A percentile compares a stretch with the other conserved stretches of the same genome.
Evolutionary conservation across 2,329 filamentous ascomycete species (phyloP).

Genomic region (Dothideomycetidae sp.): DNA sequence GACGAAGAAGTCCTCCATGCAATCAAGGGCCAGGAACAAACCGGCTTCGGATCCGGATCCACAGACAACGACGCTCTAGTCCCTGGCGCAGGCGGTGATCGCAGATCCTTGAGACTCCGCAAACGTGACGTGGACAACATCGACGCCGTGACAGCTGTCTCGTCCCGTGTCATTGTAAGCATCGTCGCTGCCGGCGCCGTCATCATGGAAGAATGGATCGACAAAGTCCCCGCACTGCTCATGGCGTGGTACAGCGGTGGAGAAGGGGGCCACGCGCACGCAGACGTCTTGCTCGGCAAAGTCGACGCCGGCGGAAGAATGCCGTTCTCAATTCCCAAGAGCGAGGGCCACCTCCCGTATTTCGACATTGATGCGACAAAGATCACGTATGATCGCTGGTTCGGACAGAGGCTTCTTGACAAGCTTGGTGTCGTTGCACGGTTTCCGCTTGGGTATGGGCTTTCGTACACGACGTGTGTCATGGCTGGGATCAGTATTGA

Average conservation of each 20-base stretch:
- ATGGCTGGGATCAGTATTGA: background rate
- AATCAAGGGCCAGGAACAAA: background rate
- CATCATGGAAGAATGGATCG: conserved; percentile 12
- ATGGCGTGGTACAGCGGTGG: conserved; percentile 13
- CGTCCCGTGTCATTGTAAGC: conserved; percentile 6
- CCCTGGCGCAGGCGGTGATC: conserved; percentile 12
- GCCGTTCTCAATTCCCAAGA: conserved; percentile 13
- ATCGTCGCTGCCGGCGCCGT: conserved; percentile 11
- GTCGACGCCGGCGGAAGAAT: conserved; percentile 12
- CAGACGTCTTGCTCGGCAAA: conserved; percentile 12
- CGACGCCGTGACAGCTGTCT: conserved; percentile 7
- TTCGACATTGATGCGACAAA: conserved; percentile 15
- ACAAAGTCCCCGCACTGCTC: conserved; percentile 8
- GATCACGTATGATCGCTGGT: conserved; percentile 17
- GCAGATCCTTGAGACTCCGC: conserved; percentile 9
- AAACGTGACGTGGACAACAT: conserved; percentile 9
- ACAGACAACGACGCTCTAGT: background rate
- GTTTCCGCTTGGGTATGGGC: conserved; percentile 11
- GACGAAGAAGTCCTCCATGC: conserved; percentile 2
- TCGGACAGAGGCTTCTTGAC: conserved; percentile 17
- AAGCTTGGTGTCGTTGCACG: conserved; percentile 14
- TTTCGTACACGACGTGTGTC: conserved; percentile 4
- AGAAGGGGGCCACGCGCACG: conserved; percentile 12
- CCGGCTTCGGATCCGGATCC: conserved; percentile 1
- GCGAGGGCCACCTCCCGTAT: conserved; percentile 16